Evolutionary conservation across 2,329 filamentous ascomycete species (phyloP).

Genomic region (Paecilomyces dactylethromorphus): DNA sequence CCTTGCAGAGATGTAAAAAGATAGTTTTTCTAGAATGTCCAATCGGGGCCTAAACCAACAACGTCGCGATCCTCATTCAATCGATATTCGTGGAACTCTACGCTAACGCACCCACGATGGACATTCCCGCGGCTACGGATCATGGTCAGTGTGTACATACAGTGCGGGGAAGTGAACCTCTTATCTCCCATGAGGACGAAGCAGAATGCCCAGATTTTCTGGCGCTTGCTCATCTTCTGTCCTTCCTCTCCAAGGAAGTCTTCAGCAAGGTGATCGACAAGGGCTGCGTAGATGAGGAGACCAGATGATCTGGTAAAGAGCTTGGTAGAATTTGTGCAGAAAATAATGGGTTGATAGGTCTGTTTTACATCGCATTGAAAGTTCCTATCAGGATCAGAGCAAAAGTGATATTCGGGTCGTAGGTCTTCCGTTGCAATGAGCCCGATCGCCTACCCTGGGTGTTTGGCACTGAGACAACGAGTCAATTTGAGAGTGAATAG

Average conservation of each 20-base stretch:
- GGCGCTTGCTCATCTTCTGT: slow-evolving; percentile 44
- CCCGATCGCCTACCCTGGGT: slow-evolving; percentile 59
- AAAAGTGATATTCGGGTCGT: slow-evolving; percentile 58
- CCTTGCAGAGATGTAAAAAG: too few species aligned
- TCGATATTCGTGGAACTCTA: slow-evolving; percentile 10
- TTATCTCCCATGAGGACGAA: slow-evolving; percentile 49
- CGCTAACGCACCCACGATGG: slow-evolving; percentile 43
- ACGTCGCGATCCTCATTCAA: too few species aligned
- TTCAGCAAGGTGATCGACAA: slow-evolving; percentile 59
- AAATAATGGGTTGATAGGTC: not conserved
- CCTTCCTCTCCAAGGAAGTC: slow-evolving; percentile 59
- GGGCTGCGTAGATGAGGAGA: slow-evolving; percentile 55
- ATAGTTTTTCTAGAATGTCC: too few species aligned
- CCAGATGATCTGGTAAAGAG: slow-evolving; percentile 46
- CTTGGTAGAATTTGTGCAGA: slow-evolving; percentile 9
- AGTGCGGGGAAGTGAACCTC: slow-evolving; percentile 3
- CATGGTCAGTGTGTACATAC: slow-evolving; percentile 4
- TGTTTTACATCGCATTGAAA: slow-evolving; percentile 57
- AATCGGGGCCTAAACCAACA: not conserved
- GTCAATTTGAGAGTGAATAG: slow-evolving; percentile 55
- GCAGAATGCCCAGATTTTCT: slow-evolving; percentile 49
- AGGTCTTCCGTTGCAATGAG: slow-evolving; percentile 50
- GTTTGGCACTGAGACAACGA: slow-evolving; percentile 58
- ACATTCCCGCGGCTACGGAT: slow-evolving; percentile 38
- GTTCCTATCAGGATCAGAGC: slow-evolving; percentile 58